A percentile compares a stretch with the other conserved stretches of the same genome.
These are phyloP conservation scores for Medicago ruthenica DNA, from an alignment of 306 rosid genomes.

Conservation along the genomic window DNA sequence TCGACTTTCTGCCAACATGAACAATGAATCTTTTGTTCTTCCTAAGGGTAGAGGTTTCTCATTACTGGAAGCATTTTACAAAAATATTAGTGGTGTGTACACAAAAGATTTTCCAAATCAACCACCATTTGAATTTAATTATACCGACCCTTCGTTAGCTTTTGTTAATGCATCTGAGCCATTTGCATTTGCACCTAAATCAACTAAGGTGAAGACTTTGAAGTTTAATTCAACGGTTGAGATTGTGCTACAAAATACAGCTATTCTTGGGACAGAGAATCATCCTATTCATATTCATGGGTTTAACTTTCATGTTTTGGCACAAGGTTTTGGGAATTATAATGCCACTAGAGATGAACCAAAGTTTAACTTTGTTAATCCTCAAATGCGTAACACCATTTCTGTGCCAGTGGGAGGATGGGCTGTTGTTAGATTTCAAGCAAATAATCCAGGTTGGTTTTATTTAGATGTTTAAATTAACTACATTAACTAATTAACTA, in stretches of 20 bases:
- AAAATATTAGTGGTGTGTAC: conserved; percentile 48
- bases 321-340: conserved; percentile 72
- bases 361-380: conserved; percentile 60
- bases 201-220: conserved; percentile 62
- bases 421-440: conserved; percentile 61
- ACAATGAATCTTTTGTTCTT: conserved; percentile 65
- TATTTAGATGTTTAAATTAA: too few species aligned
- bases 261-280: conserved; percentile 43
- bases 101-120: conserved; percentile 55
- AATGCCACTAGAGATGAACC: conserved; percentile 38
- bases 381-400: conserved; percentile 67
- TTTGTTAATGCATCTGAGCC: background rate
- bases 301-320: conserved; percentile 65
- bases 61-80: conserved; percentile 55
- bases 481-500: too few species aligned
- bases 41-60: conserved; percentile 45
- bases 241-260: conserved; percentile 63
- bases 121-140: conserved; percentile 53
- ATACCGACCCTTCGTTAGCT: conserved; percentile 14
- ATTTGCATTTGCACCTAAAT: conserved; percentile 46
- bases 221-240: conserved; percentile 64
- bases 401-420: conserved; percentile 73
- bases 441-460: conserved; percentile 51
- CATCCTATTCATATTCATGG: conserved; percentile 77
- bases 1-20: conserved; percentile 63